These are phyloP conservation scores for Pythium phragmitis DNA, from an alignment of 352 stramenopile species.

Conservation along the genomic window DNA sequence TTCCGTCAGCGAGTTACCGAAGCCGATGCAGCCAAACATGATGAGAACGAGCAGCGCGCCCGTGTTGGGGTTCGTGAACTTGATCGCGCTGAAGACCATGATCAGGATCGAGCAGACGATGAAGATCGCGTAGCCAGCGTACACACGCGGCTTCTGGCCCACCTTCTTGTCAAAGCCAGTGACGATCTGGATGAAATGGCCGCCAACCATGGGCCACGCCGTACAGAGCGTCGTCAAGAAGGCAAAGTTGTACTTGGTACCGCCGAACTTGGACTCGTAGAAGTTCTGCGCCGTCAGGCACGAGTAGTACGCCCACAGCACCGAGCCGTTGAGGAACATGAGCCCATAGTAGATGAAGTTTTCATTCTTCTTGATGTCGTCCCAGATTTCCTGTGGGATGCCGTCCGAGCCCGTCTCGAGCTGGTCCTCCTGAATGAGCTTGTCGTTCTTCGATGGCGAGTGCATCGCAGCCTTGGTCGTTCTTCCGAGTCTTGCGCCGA, in stretches of 20 bases:
- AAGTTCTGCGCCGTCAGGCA: slow-evolving; percentile 39
- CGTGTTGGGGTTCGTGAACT: slow-evolving; percentile 46
- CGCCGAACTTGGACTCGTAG: slow-evolving; percentile 25
- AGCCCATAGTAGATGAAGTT: slow-evolving; percentile 36
- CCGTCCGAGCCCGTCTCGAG: slow-evolving; percentile 23
- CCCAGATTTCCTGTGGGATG: slow-evolving; percentile 28
- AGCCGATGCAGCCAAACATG: slow-evolving; percentile 49
- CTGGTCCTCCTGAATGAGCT: slow-evolving; percentile 26
- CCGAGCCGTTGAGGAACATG: slow-evolving; percentile 40
- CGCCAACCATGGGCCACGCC: slow-evolving; percentile 58
- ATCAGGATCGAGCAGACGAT: slow-evolving; percentile 53
- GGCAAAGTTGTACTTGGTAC: slow-evolving; percentile 43
- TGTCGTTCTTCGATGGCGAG: slow-evolving; percentile 25
- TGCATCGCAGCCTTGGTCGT: slow-evolving; percentile 6
- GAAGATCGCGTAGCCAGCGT: slow-evolving; percentile 54
- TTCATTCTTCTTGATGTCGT: slow-evolving; percentile 30
- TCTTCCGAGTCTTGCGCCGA: slow-evolving; percentile 1
- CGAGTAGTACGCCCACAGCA: slow-evolving; percentile 44
- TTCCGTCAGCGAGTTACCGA: slow-evolving; percentile 57
- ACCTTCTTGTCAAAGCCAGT: slow-evolving; percentile 58
- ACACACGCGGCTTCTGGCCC: slow-evolving; percentile 39
- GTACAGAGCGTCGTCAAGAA: slow-evolving; percentile 66
- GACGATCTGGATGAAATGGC: slow-evolving; percentile 55
- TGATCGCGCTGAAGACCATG: slow-evolving; percentile 59
- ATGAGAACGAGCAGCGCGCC: slow-evolving; percentile 53